Evolutionary conservation across 163 green algal species (phyloP).

Genomic region (Chlorella variabilis): DNA sequence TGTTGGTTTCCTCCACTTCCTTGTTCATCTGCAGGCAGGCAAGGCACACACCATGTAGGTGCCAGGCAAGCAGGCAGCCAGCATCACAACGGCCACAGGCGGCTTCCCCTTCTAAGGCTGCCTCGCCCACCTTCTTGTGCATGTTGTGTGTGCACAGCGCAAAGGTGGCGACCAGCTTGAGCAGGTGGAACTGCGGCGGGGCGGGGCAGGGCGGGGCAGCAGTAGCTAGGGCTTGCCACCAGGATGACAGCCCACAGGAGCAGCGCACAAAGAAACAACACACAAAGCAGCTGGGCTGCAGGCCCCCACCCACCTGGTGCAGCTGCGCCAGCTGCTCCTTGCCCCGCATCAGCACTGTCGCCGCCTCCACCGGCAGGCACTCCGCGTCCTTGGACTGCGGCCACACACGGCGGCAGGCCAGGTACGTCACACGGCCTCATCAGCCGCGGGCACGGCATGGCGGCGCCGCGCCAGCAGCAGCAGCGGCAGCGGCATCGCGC

Average conservation of each 20-base stretch:
- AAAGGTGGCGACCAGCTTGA: neutral
- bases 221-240: no score
- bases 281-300: no score
- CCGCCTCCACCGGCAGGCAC: neutral
- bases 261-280: no score
- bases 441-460: no score
- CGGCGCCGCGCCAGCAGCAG: no score
- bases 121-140: neutral
- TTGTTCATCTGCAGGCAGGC: neutral
- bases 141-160: neutral
- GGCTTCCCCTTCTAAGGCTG: no score
- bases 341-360: neutral
- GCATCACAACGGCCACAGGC: no score
- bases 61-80: no score
- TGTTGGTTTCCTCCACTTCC: neutral
- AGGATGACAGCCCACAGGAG: neutral
- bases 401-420: no score
- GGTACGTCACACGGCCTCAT: no score
- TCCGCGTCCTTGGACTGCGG: neutral
- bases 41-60: neutral
- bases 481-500: no score
- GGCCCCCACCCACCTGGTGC: neutral
- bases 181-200: neutral
- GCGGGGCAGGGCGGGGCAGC: neutral
- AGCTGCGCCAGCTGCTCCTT: neutral